Evolutionary conservation across 495 filamentous ascomycete genomes (phyloP), one percentile per base, ranked within the genome.

Genomic region (Neurospora terricola): DNA sequence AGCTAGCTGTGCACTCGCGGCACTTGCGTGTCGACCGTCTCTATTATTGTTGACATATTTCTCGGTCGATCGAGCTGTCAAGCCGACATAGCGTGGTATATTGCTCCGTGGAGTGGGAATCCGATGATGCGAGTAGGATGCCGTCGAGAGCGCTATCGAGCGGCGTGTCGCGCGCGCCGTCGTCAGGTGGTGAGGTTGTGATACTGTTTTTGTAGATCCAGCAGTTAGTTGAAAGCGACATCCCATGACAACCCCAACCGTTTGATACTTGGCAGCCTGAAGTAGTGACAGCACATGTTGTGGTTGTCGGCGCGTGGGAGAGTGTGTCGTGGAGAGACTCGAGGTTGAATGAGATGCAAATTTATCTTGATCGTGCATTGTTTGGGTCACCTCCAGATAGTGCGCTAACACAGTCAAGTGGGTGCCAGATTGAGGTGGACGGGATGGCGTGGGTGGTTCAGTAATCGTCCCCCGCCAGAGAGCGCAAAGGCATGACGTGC

Each of bases 191-290:
- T 54, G 9, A 23, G 45, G 9, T 23, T 4, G 45, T 23, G n/a
- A 23, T 12, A 21, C 45, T 54, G 2, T 5, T 54, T 54, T 54
- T 54, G 45, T 5, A 14, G 10, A 27, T 9, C 16, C 9, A 14
- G 4, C 45, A 27, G 5, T 54, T 12, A 54, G 21, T 27, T 27
- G 4, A 54, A 27, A 12, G 10, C 21, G 21, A 14, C 21, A 10
- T n/a, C 4, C 2, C n/a, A 48, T 12, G 1, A 9, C 8, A 23
- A 23, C 21, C 7, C n/a, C 0, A 11, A 4, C 0, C 8, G 1
- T 10, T 4, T 23, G 43, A 21, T 48, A 48, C 43, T 21, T 11
- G 5, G 9, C n/a, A 48, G 2, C 9, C 1, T 10, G n/a, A 48
- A 48, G 8, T 3, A 3, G 1, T 23, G n/a, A 5, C 23, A 2